Conservation (phyloP, 495 filamentous ascomycete genomes). For the Penicillium arizonense region DNA sequence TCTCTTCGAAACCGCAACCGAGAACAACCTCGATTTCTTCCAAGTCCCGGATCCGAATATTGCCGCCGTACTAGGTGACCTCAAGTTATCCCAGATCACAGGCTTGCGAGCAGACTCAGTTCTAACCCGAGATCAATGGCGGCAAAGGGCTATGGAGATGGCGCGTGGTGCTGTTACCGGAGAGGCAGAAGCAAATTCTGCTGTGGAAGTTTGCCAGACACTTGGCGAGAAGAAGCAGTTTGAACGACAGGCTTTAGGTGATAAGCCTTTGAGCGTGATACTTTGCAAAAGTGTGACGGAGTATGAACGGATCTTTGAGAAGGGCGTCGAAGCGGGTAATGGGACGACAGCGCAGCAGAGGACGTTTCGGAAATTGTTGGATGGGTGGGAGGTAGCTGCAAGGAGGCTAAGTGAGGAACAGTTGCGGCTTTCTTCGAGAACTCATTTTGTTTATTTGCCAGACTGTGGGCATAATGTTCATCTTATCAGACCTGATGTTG, state of each 20-base stretch:
- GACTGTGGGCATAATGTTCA: constrained; percentile 53
- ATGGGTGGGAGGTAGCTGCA: constrained; percentile 36
- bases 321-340: constrained; percentile 32
- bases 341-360: constrained; percentile 28
- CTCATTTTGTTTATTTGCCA: constrained; percentile 35
- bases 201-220: constrained; percentile 22
- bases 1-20: constrained; percentile 37
- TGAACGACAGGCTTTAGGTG: constrained; percentile 24
- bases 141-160: constrained; percentile 32
- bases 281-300: constrained; percentile 30
- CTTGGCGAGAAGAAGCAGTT: constrained; percentile 34
- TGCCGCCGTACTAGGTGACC: constrained; percentile 26
- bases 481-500: constrained; percentile 43
- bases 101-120: constrained; percentile 25
- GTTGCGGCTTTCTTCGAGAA: constrained; percentile 34
- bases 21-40: constrained; percentile 33
- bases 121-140: constrained; percentile 36
- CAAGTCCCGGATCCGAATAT: constrained; percentile 30
- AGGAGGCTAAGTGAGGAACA: constrained; percentile 44
- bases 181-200: constrained; percentile 16
- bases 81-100: constrained; percentile 32
- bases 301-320: constrained; percentile 32
- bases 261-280: constrained; percentile 38
- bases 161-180: constrained; percentile 18
- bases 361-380: constrained; percentile 31